These are phyloP conservation scores for Kregervanrija fluxuum DNA, from an alignment of 805 yeast genomes.

Conservation along the genomic window DNA sequence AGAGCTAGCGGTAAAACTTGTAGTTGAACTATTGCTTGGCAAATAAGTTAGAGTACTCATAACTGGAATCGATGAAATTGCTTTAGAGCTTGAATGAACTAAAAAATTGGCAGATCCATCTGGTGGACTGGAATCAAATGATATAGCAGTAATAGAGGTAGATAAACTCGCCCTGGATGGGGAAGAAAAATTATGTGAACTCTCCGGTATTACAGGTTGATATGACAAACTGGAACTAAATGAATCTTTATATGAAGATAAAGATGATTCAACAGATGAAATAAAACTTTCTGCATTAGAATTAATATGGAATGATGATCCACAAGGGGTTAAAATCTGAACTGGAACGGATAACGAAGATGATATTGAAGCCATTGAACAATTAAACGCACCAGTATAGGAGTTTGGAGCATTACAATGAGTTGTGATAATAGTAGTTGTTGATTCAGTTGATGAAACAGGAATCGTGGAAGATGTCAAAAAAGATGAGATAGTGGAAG, in stretches of 20 bases:
- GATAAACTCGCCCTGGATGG: conserved; percentile 1
- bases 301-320: neutral
- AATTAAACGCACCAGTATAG: too few relatives aligned
- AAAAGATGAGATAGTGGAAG: conserved; percentile 4
- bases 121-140: neutral
- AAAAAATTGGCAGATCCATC: neutral
- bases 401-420: too few relatives aligned
- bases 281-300: neutral
- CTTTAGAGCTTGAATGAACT: neutral
- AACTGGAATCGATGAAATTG: neutral
- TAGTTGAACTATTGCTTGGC: too few relatives aligned
- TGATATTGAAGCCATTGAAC: too few relatives aligned
- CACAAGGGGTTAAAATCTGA: neutral
- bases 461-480: neutral
- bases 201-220: too few relatives aligned
- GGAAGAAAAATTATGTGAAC: neutral
- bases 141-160: neutral
- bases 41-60: too few relatives aligned
- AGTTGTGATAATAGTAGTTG: neutral
- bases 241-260: too few relatives aligned
- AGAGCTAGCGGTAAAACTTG: neutral
- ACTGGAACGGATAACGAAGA: neutral
- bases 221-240: too few relatives aligned
- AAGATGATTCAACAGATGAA: too few relatives aligned
- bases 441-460: neutral